A percentile compares a stretch with the other conserved stretches of the same genome.
Conservation (phyloP, 192 early-diverging fungal species). For the Coemansia sp. region DNA sequence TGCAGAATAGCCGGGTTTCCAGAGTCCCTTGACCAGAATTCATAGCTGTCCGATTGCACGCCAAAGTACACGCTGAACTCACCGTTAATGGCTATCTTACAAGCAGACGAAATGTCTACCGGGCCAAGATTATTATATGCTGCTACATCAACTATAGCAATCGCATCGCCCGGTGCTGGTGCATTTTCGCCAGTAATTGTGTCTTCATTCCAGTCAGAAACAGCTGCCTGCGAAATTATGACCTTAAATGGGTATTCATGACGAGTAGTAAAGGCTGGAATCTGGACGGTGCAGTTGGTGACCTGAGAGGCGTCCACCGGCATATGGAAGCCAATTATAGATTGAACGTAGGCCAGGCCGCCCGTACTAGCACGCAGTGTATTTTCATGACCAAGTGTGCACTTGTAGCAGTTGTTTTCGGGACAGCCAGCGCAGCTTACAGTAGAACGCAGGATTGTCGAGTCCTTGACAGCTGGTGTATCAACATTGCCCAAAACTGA, state of each 20-base stretch:
- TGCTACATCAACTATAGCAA: conserved; percentile 31
- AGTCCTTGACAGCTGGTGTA: conserved; percentile 46
- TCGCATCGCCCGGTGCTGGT: conserved; percentile 13
- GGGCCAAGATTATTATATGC: conserved; percentile 21
- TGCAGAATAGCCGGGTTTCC: conserved; percentile 49
- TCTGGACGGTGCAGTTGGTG: conserved; percentile 34
- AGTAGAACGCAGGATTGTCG: conserved; percentile 48
- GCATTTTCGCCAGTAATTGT: conserved; percentile 39
- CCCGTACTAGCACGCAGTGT: conserved; percentile 39
- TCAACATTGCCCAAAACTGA: conserved; percentile 1
- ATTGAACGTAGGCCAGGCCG: conserved; percentile 26
- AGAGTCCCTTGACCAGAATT: conserved; percentile 51
- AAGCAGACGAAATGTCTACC: conserved; percentile 38
- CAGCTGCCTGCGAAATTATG: conserved; percentile 12
- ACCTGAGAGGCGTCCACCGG: conserved; percentile 20
- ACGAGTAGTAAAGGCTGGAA: conserved; percentile 35
- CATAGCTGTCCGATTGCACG: conserved; percentile 16
- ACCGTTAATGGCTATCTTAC: conserved; percentile 27
- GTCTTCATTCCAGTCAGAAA: conserved; percentile 35
- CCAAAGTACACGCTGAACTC: conserved; percentile 29
- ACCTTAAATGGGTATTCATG: conserved; percentile 21
- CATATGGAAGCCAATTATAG: conserved; percentile 43
- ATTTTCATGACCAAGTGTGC: conserved; percentile 34
- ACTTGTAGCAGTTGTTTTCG: conserved; percentile 50
- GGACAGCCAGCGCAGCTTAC: conserved; percentile 45